phyloP scores from a whole-genome alignment of 2,329 filamentous ascomycete genomes.

The Daldinia eschscholtzii region DNA sequence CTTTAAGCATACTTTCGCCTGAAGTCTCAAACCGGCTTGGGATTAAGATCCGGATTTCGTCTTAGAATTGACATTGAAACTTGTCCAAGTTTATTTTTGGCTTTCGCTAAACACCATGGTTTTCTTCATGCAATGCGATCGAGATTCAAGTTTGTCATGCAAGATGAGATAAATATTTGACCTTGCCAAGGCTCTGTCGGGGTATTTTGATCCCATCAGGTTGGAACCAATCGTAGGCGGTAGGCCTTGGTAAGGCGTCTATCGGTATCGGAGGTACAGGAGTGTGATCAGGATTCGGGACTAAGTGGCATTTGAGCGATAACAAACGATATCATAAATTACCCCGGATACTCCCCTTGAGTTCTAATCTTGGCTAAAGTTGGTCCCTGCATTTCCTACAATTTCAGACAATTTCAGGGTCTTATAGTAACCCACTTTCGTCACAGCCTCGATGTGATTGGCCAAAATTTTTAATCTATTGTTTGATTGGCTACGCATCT shows the following conservation, averaged over 20 bases:
- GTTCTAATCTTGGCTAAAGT: conserved; percentile 22
- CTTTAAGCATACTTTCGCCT: background rate
- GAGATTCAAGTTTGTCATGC: conserved; percentile 35
- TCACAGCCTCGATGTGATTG: conserved; percentile 45
- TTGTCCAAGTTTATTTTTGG: background rate
- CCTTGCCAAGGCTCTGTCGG: conserved; percentile 11
- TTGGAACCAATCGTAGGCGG: background rate
- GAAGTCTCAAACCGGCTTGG: background rate
- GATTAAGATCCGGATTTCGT: background rate
- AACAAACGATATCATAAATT: conserved; percentile 18
- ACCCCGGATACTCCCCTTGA: conserved; percentile 16
- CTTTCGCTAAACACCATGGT: background rate
- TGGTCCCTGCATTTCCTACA: conserved; percentile 39
- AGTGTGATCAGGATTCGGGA: conserved; percentile 16
- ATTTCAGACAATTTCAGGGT: conserved; percentile 36
- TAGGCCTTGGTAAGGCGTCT: background rate
- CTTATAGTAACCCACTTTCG: conserved; percentile 39
- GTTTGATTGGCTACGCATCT: conserved; percentile 42
- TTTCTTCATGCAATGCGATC: conserved; percentile 17
- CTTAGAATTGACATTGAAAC: conserved; percentile 1
- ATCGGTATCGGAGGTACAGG: background rate
- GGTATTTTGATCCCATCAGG: background rate
- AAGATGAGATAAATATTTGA: conserved; percentile 42
- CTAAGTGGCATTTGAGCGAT: conserved; percentile 27
- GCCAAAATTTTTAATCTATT: conserved; percentile 10